Conservation (phyloP, 495 filamentous ascomycete species). For the Tuber microsphaerosporum region DNA sequence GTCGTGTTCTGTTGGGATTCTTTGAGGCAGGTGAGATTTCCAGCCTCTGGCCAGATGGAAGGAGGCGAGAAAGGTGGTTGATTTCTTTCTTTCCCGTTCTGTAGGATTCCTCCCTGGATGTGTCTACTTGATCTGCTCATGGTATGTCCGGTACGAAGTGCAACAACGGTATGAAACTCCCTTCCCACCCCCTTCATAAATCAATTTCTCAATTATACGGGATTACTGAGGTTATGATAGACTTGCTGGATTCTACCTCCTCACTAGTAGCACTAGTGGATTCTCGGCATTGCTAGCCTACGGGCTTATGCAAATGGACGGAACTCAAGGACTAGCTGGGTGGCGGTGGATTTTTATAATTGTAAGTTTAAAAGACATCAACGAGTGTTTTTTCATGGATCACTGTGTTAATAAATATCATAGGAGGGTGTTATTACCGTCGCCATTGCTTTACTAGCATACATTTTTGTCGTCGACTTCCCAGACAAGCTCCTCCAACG, state of each 20-base stretch:
- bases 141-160: slow-evolving; percentile 62
- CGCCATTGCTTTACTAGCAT: slow-evolving; percentile 43
- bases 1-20: slow-evolving; percentile 61
- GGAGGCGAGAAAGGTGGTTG: not conserved
- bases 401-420: slow-evolving; percentile 26
- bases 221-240: slow-evolving; percentile 10
- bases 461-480: slow-evolving; percentile 53
- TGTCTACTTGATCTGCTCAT: slow-evolving; percentile 67
- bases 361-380: slow-evolving; percentile 16
- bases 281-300: slow-evolving; percentile 65
- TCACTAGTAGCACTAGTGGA: slow-evolving; percentile 59
- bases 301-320: slow-evolving; percentile 63
- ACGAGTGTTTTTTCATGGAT: not conserved
- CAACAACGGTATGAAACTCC: slow-evolving; percentile 55
- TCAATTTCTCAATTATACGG: not conserved
- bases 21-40: slow-evolving; percentile 52
- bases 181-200: slow-evolving; percentile 31
- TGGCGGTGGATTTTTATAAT: slow-evolving; percentile 76
- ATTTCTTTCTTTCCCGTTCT: slow-evolving; percentile 24
- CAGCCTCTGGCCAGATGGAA: not conserved
- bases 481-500: slow-evolving; percentile 48
- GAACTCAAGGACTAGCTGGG: slow-evolving; percentile 54
- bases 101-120: slow-evolving; percentile 63
- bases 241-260: slow-evolving; percentile 63
- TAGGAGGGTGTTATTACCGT: slow-evolving; percentile 45